Percentiles rank a stretch among this genome's conserved stretches.
Conservation (phyloP, 139 green algal genomes). For the Chlorella sorokiniana region DNA sequence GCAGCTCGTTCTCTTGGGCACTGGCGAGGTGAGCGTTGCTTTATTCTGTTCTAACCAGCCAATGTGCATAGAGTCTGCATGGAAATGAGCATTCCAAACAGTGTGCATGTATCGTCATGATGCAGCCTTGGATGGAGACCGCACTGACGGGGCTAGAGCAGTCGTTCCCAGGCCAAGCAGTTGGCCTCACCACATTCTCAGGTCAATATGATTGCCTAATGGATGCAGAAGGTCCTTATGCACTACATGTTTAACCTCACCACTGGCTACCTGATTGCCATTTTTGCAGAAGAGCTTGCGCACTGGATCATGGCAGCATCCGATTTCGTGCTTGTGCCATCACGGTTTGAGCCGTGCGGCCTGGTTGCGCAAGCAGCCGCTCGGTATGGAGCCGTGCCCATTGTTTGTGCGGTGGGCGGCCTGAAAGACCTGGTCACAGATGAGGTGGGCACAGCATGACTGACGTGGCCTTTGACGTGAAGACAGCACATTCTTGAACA, state of each 20-base stretch:
- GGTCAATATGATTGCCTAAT: neutral
- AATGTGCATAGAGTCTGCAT: too few species aligned
- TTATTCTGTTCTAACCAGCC: too few species aligned
- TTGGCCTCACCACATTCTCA: conserved; percentile 62
- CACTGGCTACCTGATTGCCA: neutral
- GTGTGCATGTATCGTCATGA: too few species aligned
- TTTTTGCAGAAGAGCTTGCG: conserved; percentile 58
- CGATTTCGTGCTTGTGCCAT: conserved; percentile 83
- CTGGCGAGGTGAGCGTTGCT: conserved; percentile 33
- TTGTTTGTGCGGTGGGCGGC: conserved; percentile 73
- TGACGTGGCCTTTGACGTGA: neutral
- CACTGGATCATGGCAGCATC: conserved; percentile 77
- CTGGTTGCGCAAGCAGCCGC: conserved; percentile 77
- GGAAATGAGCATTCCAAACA: too few species aligned
- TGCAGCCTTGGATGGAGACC: conserved; percentile 68
- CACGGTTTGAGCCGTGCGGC: conserved; percentile 84
- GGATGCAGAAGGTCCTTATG: too few species aligned
- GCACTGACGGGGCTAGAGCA: conserved; percentile 54
- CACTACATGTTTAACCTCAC: too few species aligned
- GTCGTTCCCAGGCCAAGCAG: conserved; percentile 64
- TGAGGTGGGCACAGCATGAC: conserved; percentile 18
- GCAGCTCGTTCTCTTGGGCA: conserved; percentile 61
- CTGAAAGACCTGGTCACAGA: conserved; percentile 68
- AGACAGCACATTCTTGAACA: neutral
- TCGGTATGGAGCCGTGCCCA: conserved; percentile 79